Evolutionary conservation across 2,329 filamentous ascomycete species (phyloP).

Genomic region (Sporothrix brasiliensis): DNA sequence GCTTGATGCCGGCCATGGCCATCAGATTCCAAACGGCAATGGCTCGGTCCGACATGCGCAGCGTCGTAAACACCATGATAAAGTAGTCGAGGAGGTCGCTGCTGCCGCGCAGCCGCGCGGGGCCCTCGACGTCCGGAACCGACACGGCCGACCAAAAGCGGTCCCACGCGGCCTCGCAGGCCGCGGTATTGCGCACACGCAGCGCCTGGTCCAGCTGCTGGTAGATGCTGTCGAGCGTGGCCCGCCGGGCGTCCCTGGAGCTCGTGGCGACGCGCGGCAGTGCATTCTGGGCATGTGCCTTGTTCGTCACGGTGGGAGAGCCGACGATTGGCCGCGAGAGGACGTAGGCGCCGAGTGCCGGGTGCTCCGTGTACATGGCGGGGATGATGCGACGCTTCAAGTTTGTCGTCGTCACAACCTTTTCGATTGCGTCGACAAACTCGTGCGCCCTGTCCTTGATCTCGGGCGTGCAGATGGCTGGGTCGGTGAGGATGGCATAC

Average conservation of each 20-base stretch:
- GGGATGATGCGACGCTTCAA: conserved; percentile 33
- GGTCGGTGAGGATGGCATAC: conserved; percentile 46
- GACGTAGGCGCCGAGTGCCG: conserved; percentile 37
- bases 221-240: conserved; percentile 35
- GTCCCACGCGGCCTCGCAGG: conserved; percentile 39
- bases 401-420: conserved; percentile 33
- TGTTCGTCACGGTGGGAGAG: neutral
- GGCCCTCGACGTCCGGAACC: conserved; percentile 34
- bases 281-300: neutral
- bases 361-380: conserved; percentile 36
- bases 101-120: conserved; percentile 33
- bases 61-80: conserved; percentile 43
- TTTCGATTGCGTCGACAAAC: conserved; percentile 38
- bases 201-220: conserved; percentile 40
- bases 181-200: conserved; percentile 37
- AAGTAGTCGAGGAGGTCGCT: conserved; percentile 43
- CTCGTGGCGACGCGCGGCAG: neutral
- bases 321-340: conserved; percentile 30
- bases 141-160: conserved; percentile 40
- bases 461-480: conserved; percentile 35
- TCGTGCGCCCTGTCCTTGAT: conserved; percentile 37
- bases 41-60: conserved; percentile 41
- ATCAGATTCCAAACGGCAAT: conserved; percentile 49
- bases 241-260: conserved; percentile 2
- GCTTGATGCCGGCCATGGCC: conserved; percentile 54